These are phyloP conservation scores for Trichoderma polysporum DNA, from an alignment of 2,329 filamentous ascomycete genomes.

Conservation along the genomic window DNA sequence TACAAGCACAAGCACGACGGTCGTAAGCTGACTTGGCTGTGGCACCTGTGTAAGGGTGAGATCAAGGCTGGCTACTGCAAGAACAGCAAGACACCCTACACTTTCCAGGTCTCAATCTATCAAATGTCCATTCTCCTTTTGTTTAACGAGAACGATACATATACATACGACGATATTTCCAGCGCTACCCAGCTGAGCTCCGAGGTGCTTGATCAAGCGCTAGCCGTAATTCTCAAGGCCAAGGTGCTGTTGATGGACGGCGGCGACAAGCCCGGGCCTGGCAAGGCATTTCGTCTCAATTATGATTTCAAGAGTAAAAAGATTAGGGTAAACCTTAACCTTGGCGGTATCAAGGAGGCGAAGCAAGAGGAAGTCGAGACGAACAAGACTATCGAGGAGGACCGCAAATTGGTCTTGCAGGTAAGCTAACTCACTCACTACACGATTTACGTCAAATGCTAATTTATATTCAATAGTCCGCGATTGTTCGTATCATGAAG, in stretches of 20 bases:
- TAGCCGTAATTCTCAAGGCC: constrained; percentile 86
- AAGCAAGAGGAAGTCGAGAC: constrained; percentile 97
- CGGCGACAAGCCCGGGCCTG: constrained; percentile 69
- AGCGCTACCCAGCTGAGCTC: constrained; percentile 75
- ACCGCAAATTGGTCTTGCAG: constrained; percentile 93
- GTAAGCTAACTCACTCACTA: constrained; percentile 53
- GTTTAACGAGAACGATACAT: constrained; percentile 86
- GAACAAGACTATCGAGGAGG: constrained; percentile 99
- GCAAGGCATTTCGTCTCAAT: constrained; percentile 81
- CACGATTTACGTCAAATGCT: neutral
- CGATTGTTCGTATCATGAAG: constrained; percentile 99
- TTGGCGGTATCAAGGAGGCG: constrained; percentile 90
- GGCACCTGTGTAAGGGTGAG: constrained; percentile 98
- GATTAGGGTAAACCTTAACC: constrained; percentile 93
- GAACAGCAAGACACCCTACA: constrained; percentile 85
- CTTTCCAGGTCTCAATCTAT: constrained; percentile 95
- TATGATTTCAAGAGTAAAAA: constrained; percentile 98
- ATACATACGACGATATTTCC: constrained; percentile 85
- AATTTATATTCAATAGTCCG: constrained; percentile 62
- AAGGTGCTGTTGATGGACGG: constrained; percentile 77
- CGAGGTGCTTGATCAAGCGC: constrained; percentile 82
- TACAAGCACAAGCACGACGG: constrained; percentile 97
- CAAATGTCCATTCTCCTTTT: constrained; percentile 95
- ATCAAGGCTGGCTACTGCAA: constrained; percentile 92
- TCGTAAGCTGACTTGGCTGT: constrained; percentile 95